A percentile compares a stretch with the other conserved stretches of the same genome.
These are phyloP conservation scores for Sarocladiaceae sp. DNA, from an alignment of 2,329 filamentous ascomycete species.

Conservation along the genomic window DNA sequence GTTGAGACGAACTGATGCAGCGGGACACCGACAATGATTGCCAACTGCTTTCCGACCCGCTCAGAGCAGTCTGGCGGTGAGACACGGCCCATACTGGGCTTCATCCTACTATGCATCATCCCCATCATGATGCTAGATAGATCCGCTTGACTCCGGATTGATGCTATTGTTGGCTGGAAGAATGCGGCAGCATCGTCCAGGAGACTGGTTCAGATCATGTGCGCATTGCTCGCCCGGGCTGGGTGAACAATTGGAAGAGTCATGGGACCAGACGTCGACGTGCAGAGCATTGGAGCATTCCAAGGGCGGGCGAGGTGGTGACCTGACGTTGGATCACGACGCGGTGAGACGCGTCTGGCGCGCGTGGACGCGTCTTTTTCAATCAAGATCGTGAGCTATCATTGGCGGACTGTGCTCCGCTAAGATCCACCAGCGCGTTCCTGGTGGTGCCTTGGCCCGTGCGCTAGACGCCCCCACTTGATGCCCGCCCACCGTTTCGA, in stretches of 20 bases:
- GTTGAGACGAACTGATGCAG: background rate
- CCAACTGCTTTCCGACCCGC: background rate
- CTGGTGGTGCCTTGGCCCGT: constrained; percentile 3
- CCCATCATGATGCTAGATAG: background rate
- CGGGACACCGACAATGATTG: background rate
- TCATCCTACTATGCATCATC: background rate
- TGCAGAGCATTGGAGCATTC: background rate
- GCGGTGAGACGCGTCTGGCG: constrained; percentile 4
- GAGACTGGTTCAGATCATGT: background rate
- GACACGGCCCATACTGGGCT: background rate
- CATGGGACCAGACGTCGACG: background rate
- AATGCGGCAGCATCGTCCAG: background rate
- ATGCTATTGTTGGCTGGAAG: background rate
- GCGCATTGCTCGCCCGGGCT: constrained; percentile 1
- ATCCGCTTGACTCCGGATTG: background rate
- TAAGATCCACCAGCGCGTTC: background rate
- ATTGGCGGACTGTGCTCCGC: background rate
- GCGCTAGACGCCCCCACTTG: background rate
- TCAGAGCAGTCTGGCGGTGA: background rate
- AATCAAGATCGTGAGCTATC: background rate
- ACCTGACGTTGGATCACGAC: constrained; percentile 6
- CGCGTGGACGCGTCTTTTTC: background rate
- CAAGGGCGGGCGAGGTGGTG: constrained; percentile 4
- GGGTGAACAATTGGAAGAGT: background rate
- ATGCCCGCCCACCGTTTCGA: constrained; percentile 2